Evolutionary conservation across 768 basidiomycete species (phyloP), one percentile per base, ranked within the genome.

Genomic region (Termitomyces eurrhizus): DNA sequence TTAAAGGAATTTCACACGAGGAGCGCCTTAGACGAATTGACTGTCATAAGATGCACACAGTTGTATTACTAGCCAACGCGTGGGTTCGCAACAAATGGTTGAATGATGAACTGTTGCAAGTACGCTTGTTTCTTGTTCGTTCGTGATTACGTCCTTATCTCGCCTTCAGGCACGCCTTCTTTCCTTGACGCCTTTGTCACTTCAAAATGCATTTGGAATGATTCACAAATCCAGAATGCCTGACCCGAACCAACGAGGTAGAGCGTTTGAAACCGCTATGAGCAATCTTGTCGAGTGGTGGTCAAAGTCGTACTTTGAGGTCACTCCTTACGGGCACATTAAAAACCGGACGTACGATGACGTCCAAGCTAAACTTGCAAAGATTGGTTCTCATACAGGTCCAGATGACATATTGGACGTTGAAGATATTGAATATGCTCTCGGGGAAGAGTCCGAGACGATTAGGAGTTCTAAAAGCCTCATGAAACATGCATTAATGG

Each of bases 401-500:
- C 61, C 64, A 61, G 67, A 69, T 53, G 73, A 74, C 24, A 24
- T 65, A 4, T 66, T 78, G 33, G 76, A 80, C 54, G 65, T 76
- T 33, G 78, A 84, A 62, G 71, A 74, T 33, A 73, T 85, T 13
- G 74, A 83, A 60, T 77, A 80, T 41, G 66, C 75, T 36, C 58
- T 77, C 6, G 85, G 80, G 16, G 81, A 83, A 32, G 85, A 85
- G 11, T 79, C 80, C 41, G 95, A 96, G 72, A 68, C 78, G 3
- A 83, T 97, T 33, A 80, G 88, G 50, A 88, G 86, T 54, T 77
- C 81, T 14, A 95, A 95, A 69, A 94, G 92, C 64, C 79, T 98
- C 42, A 95, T 95, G 92, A 98, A 97, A 70, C 93, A 95, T 69
- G 89, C 87, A 0, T 75, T 98, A 21, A 87, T 89, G 81, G 83